Evolutionary conservation across 768 basidiomycete genomes (phyloP).

Genomic region (Mycena amicta): DNA sequence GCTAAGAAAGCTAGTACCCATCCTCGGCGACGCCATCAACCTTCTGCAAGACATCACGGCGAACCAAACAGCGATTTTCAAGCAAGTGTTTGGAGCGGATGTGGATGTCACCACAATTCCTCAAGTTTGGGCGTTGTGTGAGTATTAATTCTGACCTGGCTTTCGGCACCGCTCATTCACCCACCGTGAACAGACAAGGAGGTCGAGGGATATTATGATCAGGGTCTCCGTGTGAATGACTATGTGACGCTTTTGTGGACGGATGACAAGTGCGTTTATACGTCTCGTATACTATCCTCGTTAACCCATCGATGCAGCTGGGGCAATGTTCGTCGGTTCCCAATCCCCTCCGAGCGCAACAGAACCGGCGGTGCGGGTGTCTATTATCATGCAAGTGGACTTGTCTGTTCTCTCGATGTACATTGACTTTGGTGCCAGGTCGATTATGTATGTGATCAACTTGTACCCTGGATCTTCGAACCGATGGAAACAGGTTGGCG

Average conservation of each 20-base stretch:
- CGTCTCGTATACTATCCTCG: too few relatives aligned
- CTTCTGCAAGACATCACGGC: constrained; percentile 58
- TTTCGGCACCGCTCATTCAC: too few relatives aligned
- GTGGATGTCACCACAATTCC: constrained; percentile 54
- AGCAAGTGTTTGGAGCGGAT: constrained; percentile 46
- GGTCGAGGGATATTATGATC: constrained; percentile 68
- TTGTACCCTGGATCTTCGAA: too few relatives aligned
- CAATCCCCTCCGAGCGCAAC: constrained; percentile 53
- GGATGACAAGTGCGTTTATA: constrained; percentile 62
- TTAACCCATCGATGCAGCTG: constrained; percentile 45
- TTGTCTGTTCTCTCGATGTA: constrained; percentile 3
- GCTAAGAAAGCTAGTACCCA: constrained; percentile 31
- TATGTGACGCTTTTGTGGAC: constrained; percentile 71
- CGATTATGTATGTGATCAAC: constrained; percentile 40
- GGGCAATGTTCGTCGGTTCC: constrained; percentile 71
- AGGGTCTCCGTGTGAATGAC: constrained; percentile 62
- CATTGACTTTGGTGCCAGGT: constrained; percentile 31
- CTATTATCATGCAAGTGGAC: constrained; percentile 59
- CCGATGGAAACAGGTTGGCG: constrained; percentile 69
- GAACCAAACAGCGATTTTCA: constrained; percentile 64
- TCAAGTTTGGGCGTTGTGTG: constrained; percentile 63
- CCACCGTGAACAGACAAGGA: constrained; percentile 49
- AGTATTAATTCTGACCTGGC: too few relatives aligned
- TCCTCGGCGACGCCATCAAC: constrained; percentile 50
- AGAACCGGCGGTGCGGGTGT: constrained; percentile 70